These are phyloP conservation scores for Pelargonium citronellum DNA, from an alignment of 441 rosid genomes.

Conservation along the genomic window DNA sequence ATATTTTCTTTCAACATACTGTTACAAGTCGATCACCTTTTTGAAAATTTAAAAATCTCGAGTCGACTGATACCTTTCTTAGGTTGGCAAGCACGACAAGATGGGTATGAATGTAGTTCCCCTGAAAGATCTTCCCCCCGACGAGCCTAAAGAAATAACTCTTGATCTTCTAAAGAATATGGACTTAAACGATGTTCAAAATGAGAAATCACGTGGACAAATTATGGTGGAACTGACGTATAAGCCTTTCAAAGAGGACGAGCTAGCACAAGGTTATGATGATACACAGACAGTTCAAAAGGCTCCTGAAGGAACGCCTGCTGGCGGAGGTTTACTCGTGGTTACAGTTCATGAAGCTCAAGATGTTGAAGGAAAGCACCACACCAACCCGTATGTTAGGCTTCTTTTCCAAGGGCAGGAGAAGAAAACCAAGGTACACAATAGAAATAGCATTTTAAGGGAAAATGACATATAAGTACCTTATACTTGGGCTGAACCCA, in stretches of 20 bases:
- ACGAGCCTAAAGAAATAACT: constrained; percentile 58
- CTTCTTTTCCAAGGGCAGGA: constrained; percentile 78
- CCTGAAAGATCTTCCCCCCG: constrained; percentile 64
- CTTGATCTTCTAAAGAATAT: constrained; percentile 64
- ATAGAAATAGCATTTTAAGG: not conserved
- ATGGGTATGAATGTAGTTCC: constrained; percentile 81
- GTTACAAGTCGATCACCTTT: constrained; percentile 7
- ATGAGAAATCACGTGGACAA: constrained; percentile 73
- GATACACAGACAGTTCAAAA: constrained; percentile 49
- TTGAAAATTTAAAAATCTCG: not conserved
- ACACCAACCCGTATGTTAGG: constrained; percentile 77
- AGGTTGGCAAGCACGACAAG: constrained; percentile 90
- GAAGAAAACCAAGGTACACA: constrained; percentile 67
- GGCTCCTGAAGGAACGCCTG: constrained; percentile 86
- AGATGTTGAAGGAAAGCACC: constrained; percentile 94
- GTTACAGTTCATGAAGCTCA: constrained; percentile 83
- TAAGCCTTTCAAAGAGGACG: constrained; percentile 81
- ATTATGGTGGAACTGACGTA: constrained; percentile 64
- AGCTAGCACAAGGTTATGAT: constrained; percentile 46
- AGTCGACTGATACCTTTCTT: constrained; percentile 20
- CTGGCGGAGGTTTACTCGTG: constrained; percentile 77
- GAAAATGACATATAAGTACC: no score
- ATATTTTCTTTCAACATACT: constrained; percentile 15
- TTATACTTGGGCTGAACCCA: no score
- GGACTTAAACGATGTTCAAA: constrained; percentile 53